Conservation (phyloP, 208 protist genomes). For the Strigomonas culicis region DNA sequence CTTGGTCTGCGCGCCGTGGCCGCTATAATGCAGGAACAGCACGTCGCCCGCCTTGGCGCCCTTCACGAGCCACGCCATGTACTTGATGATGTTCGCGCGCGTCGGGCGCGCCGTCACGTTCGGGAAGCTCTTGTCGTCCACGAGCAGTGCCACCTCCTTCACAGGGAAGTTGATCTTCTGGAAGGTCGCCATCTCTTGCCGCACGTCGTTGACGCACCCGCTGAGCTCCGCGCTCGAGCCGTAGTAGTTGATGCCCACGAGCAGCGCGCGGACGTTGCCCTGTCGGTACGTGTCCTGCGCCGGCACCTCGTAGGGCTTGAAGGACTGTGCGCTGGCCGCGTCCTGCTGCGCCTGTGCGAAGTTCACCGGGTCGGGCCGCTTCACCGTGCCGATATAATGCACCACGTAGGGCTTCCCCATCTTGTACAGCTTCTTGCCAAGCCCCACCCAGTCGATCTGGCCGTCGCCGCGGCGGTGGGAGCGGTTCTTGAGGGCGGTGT, state of each 20-base stretch:
- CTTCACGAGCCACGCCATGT: conserved; percentile 71
- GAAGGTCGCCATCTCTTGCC: conserved; percentile 48
- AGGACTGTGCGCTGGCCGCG: conserved; percentile 22
- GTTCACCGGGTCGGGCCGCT: conserved; percentile 30
- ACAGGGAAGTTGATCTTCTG: conserved; percentile 49
- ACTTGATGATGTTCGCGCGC: conserved; percentile 57
- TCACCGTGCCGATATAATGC: conserved; percentile 41
- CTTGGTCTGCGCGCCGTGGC: conserved; percentile 69
- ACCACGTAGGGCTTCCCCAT: conserved; percentile 47
- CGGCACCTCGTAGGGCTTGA: conserved; percentile 33
- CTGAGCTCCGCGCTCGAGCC: conserved; percentile 47
- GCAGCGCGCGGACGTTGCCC: conserved; percentile 41
- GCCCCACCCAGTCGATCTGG: conserved; percentile 25
- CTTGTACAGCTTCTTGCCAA: conserved; percentile 34
- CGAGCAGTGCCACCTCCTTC: conserved; percentile 55
- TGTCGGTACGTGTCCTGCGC: conserved; percentile 12
- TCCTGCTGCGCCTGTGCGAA: conserved; percentile 45
- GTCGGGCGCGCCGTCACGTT: conserved; percentile 39
- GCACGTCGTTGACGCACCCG: conserved; percentile 75
- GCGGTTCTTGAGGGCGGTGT: background rate
- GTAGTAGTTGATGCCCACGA: conserved; percentile 83
- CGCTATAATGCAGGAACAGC: conserved; percentile 80
- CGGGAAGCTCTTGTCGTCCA: conserved; percentile 54
- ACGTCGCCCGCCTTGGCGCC: conserved; percentile 66
- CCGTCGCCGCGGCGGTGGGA: conserved; percentile 20